Base-by-base conservation (phyloP, 805 yeast genomes). In the Ogataea pini region DNA sequence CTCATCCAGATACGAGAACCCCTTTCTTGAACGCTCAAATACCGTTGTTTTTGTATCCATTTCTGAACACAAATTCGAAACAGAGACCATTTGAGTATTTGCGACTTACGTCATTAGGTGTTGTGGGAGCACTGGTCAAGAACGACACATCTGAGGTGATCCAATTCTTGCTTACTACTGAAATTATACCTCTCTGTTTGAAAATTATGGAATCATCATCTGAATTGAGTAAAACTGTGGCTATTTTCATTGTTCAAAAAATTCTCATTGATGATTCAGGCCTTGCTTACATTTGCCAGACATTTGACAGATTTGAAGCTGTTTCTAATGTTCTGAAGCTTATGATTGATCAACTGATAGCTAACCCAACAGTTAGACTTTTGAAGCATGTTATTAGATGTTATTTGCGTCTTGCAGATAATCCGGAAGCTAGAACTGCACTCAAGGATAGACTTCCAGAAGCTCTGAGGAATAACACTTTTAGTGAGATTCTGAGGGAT, bases 101-200 rank as follows among this genome's bases (percentile, higher is more conserved):
- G 60, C 77, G 98, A 54, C 77, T 92, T 55, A 94, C 99, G 1
- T 86, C 96, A 46, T 78, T 92, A 51, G 99, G 99, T 33, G 99
- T 92, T 6, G 88, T 92, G 64, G 99, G 99, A 17, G 98, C 99
- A 0, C 73, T 92, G 47, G 98, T 94, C 20, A 92, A 94, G 60
- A 92, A 91, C 66, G 99, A 92, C 62, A 87, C 96, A 3, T 89
- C 96, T 13, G 96, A 92, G 58, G 98, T 92, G 37, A 91, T 94
- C 53, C 87, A 87, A 53, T 92, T 94, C 62, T 71, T 92, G 60
- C 74, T 92, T 38, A 84, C 96, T n/a, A 94, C 99, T 0, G 99
- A 92, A 66, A 92, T 94, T 58, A 95, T 94, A 28, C 99, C 99
- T 4, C 71, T 94, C 47, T 94, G 99, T 65, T 73, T 92, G 50